phyloP scores from a whole-genome alignment of 371 early-diverging fungal species.

The Mucor mucedo region DNA sequence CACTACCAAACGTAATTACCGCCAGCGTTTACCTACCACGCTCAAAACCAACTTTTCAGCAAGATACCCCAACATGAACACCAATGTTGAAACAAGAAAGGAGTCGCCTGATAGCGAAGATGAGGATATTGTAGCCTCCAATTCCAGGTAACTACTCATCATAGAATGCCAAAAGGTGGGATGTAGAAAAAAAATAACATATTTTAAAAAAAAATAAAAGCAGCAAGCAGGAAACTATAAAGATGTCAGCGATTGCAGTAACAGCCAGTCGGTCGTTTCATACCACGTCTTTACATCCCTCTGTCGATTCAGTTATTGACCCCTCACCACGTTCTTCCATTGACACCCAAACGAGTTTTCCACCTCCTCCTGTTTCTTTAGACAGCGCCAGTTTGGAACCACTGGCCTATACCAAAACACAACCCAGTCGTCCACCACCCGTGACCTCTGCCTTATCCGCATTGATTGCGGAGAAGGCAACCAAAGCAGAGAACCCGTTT shows the following conservation, averaged over 20 bases:
- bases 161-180: too few relatives aligned
- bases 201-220: not conserved
- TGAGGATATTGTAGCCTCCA: slow-evolving; percentile 21
- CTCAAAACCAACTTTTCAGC: not conserved
- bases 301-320: slow-evolving; percentile 51
- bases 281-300: slow-evolving; percentile 40
- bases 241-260: slow-evolving; percentile 11
- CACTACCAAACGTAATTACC: slow-evolving; percentile 28
- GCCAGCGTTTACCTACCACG: slow-evolving; percentile 15
- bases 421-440: slow-evolving; percentile 8
- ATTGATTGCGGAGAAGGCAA: slow-evolving; percentile 65
- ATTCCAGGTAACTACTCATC: slow-evolving; percentile 1
- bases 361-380: not conserved
- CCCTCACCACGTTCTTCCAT: slow-evolving; percentile 49
- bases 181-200: too few relatives aligned
- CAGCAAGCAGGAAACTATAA: not conserved
- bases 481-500: slow-evolving; percentile 75
- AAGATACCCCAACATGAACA: not conserved
- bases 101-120: slow-evolving; percentile 28
- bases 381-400: not conserved
- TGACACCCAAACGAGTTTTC: not conserved
- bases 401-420: slow-evolving; percentile 26
- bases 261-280: slow-evolving; percentile 29
- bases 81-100: slow-evolving; percentile 4
- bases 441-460: slow-evolving; percentile 63